Evolutionary conservation across 164 flowering plant genomes (phyloP).

Genomic region (Nelumbo lutea): DNA sequence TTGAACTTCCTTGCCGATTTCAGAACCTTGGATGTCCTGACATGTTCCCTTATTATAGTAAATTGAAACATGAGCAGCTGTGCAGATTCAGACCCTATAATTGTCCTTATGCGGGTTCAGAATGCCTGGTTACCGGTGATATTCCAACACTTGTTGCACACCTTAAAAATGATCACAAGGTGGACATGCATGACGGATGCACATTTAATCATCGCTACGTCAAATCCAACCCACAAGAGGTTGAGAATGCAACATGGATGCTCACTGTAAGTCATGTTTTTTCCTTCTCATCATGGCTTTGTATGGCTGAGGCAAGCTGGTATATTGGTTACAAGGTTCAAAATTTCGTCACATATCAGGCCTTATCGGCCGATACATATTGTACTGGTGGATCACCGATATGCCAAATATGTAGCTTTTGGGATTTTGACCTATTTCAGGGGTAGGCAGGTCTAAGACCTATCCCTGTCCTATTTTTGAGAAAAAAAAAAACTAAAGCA

Average conservation of each 20-base stretch:
- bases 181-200: constrained; percentile 73
- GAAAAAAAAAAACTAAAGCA: too few species aligned
- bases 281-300: neutral
- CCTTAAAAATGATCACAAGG: constrained; percentile 65
- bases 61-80: constrained; percentile 55
- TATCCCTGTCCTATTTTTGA: too few species aligned
- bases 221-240: constrained; percentile 54
- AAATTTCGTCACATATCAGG: too few species aligned
- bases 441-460: too few species aligned
- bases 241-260: constrained; percentile 21
- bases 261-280: constrained; percentile 44
- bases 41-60: constrained; percentile 56
- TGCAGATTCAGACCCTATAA: constrained; percentile 58
- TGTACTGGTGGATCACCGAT: too few species aligned
- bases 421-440: too few species aligned
- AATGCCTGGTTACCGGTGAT: constrained; percentile 57
- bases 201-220: constrained; percentile 71
- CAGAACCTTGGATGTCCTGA: constrained; percentile 50
- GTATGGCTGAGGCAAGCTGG: neutral
- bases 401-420: too few species aligned
- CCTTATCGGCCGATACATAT: too few species aligned
- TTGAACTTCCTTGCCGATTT: constrained; percentile 65
- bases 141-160: constrained; percentile 51
- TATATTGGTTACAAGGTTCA: neutral
- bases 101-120: constrained; percentile 79